Evolutionary conservation across 2,329 filamentous ascomycete species (phyloP).

Genomic region (Hypomyces rosellus): DNA sequence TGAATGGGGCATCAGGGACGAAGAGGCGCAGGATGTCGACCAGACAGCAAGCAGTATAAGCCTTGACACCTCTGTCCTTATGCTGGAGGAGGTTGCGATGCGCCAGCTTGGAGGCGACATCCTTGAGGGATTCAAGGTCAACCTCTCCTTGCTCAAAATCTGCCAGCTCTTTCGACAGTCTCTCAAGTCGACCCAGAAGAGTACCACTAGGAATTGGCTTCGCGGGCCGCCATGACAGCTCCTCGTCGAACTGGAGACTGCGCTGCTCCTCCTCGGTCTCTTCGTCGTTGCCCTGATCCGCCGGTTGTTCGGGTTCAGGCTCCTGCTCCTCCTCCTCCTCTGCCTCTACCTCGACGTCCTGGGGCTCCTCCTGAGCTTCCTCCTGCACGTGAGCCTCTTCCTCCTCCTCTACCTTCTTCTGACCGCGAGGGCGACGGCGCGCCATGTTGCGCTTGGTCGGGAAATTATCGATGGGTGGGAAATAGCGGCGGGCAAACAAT

Average conservation of each 20-base stretch:
- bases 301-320: slow-evolving; percentile 3
- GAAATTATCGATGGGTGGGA: slow-evolving; percentile 2
- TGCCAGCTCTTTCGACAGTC: slow-evolving; percentile 73
- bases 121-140: slow-evolving; percentile 73
- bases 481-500: slow-evolving; percentile 6
- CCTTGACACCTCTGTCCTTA: slow-evolving; percentile 89
- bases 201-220: slow-evolving; percentile 81
- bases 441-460: slow-evolving; percentile 25
- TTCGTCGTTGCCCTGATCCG: slow-evolving; percentile 10
- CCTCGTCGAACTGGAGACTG: slow-evolving; percentile 71
- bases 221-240: slow-evolving; percentile 85
- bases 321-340: slow-evolving; percentile 13
- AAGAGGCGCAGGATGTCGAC: slow-evolving; percentile 90
- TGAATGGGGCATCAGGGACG: slow-evolving; percentile 92
- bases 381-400: slow-evolving; percentile 18
- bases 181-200: slow-evolving; percentile 73
- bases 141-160: slow-evolving; percentile 83
- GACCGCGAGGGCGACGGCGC: slow-evolving; percentile 30
- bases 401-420: slow-evolving; percentile 24
- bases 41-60: slow-evolving; percentile 80
- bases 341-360: slow-evolving; percentile 13
- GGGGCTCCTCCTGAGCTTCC: slow-evolving; percentile 1
- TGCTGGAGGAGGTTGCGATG: slow-evolving; percentile 77
- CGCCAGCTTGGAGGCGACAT: slow-evolving; percentile 79
- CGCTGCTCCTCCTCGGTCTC: slow-evolving; percentile 23